Evolutionary conservation across 2,329 filamentous ascomycete genomes (phyloP), one percentile per base, ranked within the genome.

Genomic region (Penicillium hesseltinei): DNA sequence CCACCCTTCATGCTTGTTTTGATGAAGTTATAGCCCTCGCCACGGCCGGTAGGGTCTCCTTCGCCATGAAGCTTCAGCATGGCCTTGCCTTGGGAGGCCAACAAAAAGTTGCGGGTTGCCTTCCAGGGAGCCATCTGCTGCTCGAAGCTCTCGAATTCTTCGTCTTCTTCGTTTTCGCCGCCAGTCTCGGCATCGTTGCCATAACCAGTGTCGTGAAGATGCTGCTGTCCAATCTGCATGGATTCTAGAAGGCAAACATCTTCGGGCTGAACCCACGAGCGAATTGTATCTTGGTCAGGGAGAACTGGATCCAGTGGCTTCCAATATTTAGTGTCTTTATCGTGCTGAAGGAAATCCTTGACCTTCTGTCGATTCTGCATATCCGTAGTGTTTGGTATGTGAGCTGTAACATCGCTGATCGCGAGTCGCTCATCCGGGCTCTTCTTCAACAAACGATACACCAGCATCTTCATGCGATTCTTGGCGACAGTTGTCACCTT

Each of bases 1-100:
- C 94, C 94, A 60, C 94, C 94, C 76, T 99, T 99, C 94, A 99
- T 99, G 1, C 91, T 96, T 0, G 92, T 97, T 70, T 94, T 92
- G 73, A 99, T 92, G 74, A 99, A 97, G 72, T 91, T 97, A 79
- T 97, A 96, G 2, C 91, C 94, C 58, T 97, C 87, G 2, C 94
- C 94, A 67, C 92, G 89, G 25, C 92, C 92, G 0, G 93, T 96
- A 4, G 94, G 94, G 71, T 99, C 94, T 55, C 94, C 94, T 63
- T 95, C 91, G 21, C 94, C 94, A 66, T 97, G 92, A 13, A 99
- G 83, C 66, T 92, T 89, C 45, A 99, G 83, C 94, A 99, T 99
- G 3, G 94, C 94, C 73, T 99, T 99, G 58, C 92, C 91, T 59
- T 92, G 88, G 49, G 91, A 93, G 1, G 94, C 94, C 63, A 97